phyloP scores from a whole-genome alignment of 2,329 filamentous ascomycete genomes.

The Penicillium sp. region DNA sequence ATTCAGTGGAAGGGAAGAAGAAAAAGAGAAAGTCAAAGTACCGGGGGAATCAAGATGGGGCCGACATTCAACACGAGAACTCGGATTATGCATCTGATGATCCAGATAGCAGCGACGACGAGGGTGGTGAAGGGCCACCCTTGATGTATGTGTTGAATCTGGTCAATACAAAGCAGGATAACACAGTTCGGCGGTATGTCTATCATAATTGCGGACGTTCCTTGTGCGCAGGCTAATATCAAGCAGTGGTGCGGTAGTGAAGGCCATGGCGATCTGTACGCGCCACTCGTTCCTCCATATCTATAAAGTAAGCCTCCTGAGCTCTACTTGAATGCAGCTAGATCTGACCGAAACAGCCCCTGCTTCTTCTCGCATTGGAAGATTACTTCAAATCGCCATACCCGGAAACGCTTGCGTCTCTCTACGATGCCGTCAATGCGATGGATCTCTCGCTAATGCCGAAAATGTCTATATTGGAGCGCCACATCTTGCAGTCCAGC shows the following conservation, averaged over 20 bases:
- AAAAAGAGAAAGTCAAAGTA: constrained; percentile 49
- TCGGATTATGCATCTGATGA: constrained; percentile 47
- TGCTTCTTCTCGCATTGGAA: constrained; percentile 86
- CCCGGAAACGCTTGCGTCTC: constrained; percentile 79
- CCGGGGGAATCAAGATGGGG: constrained; percentile 47
- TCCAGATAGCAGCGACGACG: constrained; percentile 60
- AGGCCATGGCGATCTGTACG: constrained; percentile 98
- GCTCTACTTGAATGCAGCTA: neutral
- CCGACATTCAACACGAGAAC: constrained; percentile 52
- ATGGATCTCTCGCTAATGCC: constrained; percentile 98
- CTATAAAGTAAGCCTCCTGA: constrained; percentile 72
- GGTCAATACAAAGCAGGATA: constrained; percentile 97
- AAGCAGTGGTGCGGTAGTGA: constrained; percentile 82
- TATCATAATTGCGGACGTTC: neutral
- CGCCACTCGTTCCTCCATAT: constrained; percentile 97
- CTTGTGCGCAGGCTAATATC: constrained; percentile 12
- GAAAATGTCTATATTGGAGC: constrained; percentile 77
- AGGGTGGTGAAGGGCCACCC: constrained; percentile 78
- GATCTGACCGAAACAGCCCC: constrained; percentile 59
- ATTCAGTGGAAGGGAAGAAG: constrained; percentile 52
- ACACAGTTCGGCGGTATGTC: constrained; percentile 71
- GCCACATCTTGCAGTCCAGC: constrained; percentile 81
- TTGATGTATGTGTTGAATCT: constrained; percentile 96
- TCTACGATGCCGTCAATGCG: constrained; percentile 90
- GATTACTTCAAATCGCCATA: constrained; percentile 95